Conservation (phyloP, 2,329 filamentous ascomycete genomes). For the Cordyceps fumosorosea region DNA sequence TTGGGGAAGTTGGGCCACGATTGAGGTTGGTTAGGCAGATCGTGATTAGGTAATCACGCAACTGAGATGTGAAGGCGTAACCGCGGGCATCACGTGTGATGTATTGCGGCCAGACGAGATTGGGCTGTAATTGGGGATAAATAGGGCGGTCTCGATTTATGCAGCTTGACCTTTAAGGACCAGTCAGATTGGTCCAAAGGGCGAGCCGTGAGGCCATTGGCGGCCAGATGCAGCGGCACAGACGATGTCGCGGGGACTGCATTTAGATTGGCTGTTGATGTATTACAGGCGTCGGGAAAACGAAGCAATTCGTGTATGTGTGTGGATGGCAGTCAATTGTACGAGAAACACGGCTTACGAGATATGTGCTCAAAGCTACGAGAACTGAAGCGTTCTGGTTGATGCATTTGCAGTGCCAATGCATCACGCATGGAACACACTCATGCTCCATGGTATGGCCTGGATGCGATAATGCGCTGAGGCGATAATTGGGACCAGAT, state of each 20-base stretch:
- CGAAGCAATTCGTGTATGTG: background rate
- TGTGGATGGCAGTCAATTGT: background rate
- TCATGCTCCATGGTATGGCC: background rate
- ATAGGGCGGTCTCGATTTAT: background rate
- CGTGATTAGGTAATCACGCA: constrained; percentile 11
- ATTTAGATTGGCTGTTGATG: background rate
- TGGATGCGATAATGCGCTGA: background rate
- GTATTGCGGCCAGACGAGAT: constrained; percentile 10
- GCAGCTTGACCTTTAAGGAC: background rate
- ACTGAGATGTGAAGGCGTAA: background rate
- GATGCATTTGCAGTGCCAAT: background rate
- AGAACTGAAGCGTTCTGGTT: background rate
- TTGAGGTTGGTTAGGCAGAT: constrained; percentile 10
- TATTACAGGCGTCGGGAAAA: background rate
- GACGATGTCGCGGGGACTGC: background rate
- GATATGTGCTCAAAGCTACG: background rate
- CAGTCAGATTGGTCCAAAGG: background rate
- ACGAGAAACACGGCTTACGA: background rate
- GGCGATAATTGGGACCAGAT: background rate
- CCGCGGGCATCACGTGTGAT: constrained; percentile 9
- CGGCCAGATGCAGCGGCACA: background rate
- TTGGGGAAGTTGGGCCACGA: constrained; percentile 13
- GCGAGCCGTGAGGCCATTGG: background rate
- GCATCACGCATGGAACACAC: background rate
- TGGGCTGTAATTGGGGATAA: constrained; percentile 9